Evolutionary conservation across 495 filamentous ascomycete genomes (phyloP).

Genomic region (Lineolata rhizophorae): DNA sequence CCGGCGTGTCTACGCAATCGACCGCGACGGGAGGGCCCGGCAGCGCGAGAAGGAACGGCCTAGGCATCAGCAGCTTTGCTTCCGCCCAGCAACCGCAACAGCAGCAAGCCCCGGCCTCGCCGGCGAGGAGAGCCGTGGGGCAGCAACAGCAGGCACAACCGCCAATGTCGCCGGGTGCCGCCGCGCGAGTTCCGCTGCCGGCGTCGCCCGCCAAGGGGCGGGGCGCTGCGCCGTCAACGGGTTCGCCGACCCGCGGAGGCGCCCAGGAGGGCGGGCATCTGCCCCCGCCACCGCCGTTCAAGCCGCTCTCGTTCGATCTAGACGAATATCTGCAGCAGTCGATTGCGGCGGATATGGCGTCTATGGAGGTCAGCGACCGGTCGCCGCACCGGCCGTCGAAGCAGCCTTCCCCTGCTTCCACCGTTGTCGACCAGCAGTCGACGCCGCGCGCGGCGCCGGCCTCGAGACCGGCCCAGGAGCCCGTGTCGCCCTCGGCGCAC

Average conservation of each 20-base stretch:
- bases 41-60: too few relatives aligned
- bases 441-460: neutral
- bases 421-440: neutral
- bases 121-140: constrained; percentile 16
- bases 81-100: too few relatives aligned
- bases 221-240: constrained; percentile 1
- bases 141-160: neutral
- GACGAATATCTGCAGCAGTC: neutral
- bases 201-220: constrained; percentile 22
- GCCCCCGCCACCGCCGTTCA: too few relatives aligned
- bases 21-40: too few relatives aligned
- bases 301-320: constrained; percentile 19
- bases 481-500: constrained; percentile 2
- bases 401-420: too few relatives aligned
- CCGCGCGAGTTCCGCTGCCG: constrained; percentile 38
- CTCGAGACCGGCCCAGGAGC: neutral
- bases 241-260: constrained; percentile 8
- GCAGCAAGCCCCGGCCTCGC: too few relatives aligned
- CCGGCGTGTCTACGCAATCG: too few relatives aligned
- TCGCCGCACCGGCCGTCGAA: too few relatives aligned
- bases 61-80: too few relatives aligned
- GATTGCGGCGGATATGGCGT: constrained; percentile 3
- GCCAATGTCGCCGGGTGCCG: constrained; percentile 26
- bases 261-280: too few relatives aligned
- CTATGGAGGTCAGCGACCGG: constrained; percentile 4